Conservation (phyloP, 2,329 filamentous ascomycete species). For the Alternaria brassicicola region DNA sequence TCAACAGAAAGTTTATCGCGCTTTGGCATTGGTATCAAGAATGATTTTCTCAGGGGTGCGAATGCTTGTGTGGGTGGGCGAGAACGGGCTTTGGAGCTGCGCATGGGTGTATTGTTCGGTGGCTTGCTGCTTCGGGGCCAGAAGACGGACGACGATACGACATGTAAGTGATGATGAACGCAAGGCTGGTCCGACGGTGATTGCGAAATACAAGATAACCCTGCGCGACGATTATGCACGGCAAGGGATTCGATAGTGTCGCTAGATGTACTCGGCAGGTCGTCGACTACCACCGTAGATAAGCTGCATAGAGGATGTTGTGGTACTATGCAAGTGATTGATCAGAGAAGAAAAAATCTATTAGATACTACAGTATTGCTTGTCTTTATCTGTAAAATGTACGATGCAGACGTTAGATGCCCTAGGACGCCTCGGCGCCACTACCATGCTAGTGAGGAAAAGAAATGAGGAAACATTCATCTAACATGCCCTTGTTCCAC, state of each 20-base stretch:
- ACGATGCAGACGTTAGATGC: background rate
- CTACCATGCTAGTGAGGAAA: conserved; percentile 5
- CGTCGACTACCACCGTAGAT: background rate
- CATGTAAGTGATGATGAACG: background rate
- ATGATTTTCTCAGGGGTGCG: background rate
- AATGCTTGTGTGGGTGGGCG: background rate
- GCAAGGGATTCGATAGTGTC: background rate
- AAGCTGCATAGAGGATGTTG: background rate
- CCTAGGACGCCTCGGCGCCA: conserved; percentile 8
- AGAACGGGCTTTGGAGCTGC: background rate
- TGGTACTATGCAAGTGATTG: background rate
- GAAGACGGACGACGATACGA: background rate
- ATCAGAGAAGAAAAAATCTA: background rate
- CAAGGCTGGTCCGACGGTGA: background rate
- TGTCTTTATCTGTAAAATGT: background rate
- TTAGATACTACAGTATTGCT: conserved; percentile 3
- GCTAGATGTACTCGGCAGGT: background rate
- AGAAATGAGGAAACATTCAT: conserved; percentile 5
- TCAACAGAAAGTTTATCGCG: conserved; percentile 1
- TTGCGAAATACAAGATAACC: background rate
- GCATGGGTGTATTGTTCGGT: background rate
- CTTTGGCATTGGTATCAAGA: background rate
- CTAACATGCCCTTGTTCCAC: conserved; percentile 4
- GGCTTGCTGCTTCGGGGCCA: background rate
- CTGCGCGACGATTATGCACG: background rate